A percentile compares a stretch with the other conserved stretches of the same genome.
phyloP scores from a whole-genome alignment of 2,329 filamentous ascomycete genomes.

The Colletotrichum echinochloae region DNA sequence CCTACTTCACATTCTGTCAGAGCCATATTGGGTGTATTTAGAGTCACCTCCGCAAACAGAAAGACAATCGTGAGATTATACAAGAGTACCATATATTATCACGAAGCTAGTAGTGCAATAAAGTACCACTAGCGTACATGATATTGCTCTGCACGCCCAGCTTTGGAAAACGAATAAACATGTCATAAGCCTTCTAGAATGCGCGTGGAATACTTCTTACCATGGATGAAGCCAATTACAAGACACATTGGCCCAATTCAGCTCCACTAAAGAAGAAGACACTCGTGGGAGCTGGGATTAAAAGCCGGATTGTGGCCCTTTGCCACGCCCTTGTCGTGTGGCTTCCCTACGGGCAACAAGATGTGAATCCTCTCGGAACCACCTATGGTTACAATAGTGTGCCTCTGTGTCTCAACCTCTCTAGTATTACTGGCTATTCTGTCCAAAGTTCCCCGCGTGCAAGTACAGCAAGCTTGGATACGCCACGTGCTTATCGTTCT shows the following conservation, averaged over 20 bases:
- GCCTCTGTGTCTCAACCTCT: conserved; percentile 17
- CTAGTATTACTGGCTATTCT: conserved; percentile 5
- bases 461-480: conserved; percentile 30
- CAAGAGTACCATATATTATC: background rate
- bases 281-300: conserved; percentile 27
- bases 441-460: background rate
- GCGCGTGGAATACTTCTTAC: background rate
- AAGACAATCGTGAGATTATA: background rate
- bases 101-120: background rate
- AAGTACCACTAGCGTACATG: conserved; percentile 14
- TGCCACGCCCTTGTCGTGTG: conserved; percentile 31
- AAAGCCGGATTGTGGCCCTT: conserved; percentile 8
- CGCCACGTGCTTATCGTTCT: conserved; percentile 36
- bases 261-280: background rate
- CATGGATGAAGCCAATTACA: background rate
- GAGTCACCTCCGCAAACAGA: background rate
- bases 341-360: conserved; percentile 14
- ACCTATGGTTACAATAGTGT: conserved; percentile 28
- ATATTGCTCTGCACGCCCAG: background rate
- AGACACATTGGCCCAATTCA: background rate
- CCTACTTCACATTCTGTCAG: background rate
- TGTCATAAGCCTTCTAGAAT: conserved; percentile 17
- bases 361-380: background rate
- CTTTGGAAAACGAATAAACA: background rate
- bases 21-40: too few species aligned